phyloP scores from a whole-genome alignment of 257 asterid species.

The Echium plantagineum region DNA sequence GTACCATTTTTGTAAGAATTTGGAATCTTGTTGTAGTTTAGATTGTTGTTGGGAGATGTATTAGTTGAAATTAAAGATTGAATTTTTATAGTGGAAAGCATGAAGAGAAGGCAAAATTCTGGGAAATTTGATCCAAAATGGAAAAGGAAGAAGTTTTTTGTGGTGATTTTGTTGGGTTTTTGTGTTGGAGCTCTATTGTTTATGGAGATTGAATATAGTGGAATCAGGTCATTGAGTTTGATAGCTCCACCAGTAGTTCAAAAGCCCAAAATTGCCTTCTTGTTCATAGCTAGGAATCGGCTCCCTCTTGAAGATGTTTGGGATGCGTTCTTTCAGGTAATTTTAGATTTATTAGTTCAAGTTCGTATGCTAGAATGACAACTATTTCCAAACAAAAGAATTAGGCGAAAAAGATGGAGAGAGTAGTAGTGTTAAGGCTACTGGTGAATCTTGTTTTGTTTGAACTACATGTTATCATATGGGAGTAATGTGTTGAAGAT shows the following conservation, averaged over 20 bases:
- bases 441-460: no score
- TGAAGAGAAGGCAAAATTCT: constrained; percentile 20
- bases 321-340: constrained; percentile 82
- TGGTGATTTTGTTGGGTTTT: constrained; percentile 33
- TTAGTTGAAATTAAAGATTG: not conserved
- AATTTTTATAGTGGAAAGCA: not conserved
- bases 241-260: constrained; percentile 35
- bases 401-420: no score
- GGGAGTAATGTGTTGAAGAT: no score
- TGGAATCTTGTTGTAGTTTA: not conserved
- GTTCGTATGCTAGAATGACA: no score
- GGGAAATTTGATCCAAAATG: constrained; percentile 53
- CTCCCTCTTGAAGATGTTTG: constrained; percentile 71
- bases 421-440: not conserved
- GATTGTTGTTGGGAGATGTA: not conserved
- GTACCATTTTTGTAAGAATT: no score
- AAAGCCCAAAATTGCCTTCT: constrained; percentile 67
- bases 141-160: constrained; percentile 44
- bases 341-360: not conserved
- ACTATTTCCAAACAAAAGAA: no score
- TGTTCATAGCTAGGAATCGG: constrained; percentile 85
- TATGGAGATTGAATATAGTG: constrained; percentile 55
- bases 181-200: constrained; percentile 47
- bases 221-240: constrained; percentile 35
- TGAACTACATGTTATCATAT: no score